These are phyloP conservation scores for Heterobasidion occidentale DNA, from an alignment of 1,284 basidiomycete genomes.

Conservation along the genomic window DNA sequence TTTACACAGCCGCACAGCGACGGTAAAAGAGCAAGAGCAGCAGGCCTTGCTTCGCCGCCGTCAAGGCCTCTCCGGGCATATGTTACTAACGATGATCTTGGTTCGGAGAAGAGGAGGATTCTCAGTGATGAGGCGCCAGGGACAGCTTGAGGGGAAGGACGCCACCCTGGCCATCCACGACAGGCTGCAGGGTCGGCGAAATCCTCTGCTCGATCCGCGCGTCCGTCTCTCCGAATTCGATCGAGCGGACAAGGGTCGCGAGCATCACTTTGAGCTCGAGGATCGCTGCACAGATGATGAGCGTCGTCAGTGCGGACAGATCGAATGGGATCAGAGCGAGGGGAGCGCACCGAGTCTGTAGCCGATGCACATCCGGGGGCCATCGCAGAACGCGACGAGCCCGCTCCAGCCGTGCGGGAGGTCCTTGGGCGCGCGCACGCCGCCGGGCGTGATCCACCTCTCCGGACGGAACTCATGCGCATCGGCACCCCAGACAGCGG, in stretches of 20 bases:
- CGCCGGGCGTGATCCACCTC: conserved; percentile 9
- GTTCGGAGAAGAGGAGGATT: not conserved
- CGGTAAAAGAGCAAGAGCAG: too few relatives aligned
- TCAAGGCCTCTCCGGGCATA: not conserved
- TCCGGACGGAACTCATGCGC: conserved; percentile 18
- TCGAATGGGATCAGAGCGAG: not conserved
- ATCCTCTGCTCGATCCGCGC: not conserved
- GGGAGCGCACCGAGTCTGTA: conserved; percentile 7
- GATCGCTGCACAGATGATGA: not conserved
- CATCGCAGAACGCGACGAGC: conserved; percentile 12
- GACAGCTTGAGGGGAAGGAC: not conserved
- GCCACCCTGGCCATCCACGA: not conserved
- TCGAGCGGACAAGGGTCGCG: not conserved
- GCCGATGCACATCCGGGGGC: conserved; percentile 11
- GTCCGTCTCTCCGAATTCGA: not conserved
- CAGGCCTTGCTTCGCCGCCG: too few relatives aligned
- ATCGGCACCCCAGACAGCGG: conserved; percentile 20
- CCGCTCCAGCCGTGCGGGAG: conserved; percentile 10
- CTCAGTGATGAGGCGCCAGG: not conserved
- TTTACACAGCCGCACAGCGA: too few relatives aligned
- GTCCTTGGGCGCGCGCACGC: not conserved
- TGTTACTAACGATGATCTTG: not conserved
- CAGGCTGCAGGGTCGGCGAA: not conserved
- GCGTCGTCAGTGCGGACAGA: not conserved
- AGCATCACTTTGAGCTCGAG: not conserved